Percentiles rank a stretch among this genome's conserved stretches.
Conservation (phyloP, 106 monocot species). For the Xerophyta viscosa region DNA sequence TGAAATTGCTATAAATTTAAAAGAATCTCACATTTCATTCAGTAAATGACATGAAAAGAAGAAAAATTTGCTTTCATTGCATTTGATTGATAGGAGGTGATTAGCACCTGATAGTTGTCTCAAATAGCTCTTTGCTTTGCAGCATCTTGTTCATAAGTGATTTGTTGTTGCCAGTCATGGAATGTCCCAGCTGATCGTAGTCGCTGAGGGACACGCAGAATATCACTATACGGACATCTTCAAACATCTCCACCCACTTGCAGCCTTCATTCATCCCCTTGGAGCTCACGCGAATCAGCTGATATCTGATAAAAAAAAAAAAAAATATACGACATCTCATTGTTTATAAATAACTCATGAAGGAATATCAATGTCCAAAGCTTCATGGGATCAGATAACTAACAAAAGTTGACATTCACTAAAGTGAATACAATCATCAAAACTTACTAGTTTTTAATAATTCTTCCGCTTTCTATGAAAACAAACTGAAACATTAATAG, state of each 20-base stretch:
- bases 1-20: no score
- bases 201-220: constrained; percentile 87
- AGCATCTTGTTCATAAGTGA: constrained; percentile 77
- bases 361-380: no score
- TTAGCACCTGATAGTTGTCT: constrained; percentile 32
- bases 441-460: not conserved
- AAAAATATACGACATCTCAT: no score
- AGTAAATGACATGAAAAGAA: no score
- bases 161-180: constrained; percentile 22
- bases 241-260: constrained; percentile 99
- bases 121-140: constrained; percentile 89
- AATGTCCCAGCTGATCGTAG: constrained; percentile 45
- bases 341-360: no score
- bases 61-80: not conserved
- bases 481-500: no score
- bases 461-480: no score
- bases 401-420: no score
- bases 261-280: constrained; percentile 83
- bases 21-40: no score
- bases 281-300: constrained; percentile 66
- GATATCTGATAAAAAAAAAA: constrained; percentile 64
- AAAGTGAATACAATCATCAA: no score
- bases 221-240: constrained; percentile 73
- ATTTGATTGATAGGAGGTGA: no score
- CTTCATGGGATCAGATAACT: no score